Evolutionary conservation across 495 filamentous ascomycete species (phyloP), one percentile per base, ranked within the genome.

Genomic region (Lasiosphaeria ovina): DNA sequence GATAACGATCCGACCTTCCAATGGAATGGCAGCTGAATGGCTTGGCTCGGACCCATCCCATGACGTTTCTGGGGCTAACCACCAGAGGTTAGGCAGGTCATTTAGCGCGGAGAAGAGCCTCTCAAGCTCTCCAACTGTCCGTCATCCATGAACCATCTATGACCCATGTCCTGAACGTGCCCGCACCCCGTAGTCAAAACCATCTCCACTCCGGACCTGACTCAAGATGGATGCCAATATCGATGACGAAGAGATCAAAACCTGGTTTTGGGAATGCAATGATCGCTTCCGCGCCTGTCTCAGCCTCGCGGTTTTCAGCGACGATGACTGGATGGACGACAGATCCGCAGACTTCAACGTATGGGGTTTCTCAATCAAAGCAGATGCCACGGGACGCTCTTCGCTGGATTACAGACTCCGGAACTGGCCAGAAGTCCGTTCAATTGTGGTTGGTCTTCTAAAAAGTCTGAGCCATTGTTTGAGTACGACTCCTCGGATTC

Each of bases 331-430:
- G 49, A 32, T 51, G 49, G 49, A 51, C 4, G 49, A 51, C 49
- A 51, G 16, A 51, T 3, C 49, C 11, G 49, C 49, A 32, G 49
- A 51, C 49, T 51, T 51, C 12, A 51, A 51, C 17, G 17, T 51
- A 11, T 51, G 49, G 49, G 49, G 6, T 9, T 51, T 35, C 7
- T 32, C 49, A 4, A 51, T 51, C 49, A 51, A 51, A 35, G 49
- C 49, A 1, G 16, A 51, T 32, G 32, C 49, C 5, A 51, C 17
- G 5, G 49, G 49, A 9, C 49, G 17, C 17, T 35, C 49, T 31
- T 51, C 49, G 17, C 12, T 51, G 32, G 49, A 51, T 3, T 32
- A 51, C 49, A 24, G 49, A 35, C 49, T 51, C 32, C 49, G 49
- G 12, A 51, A 51, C 49, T 51, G 49, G 49, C 49, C 49, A 9